A percentile compares a stretch with the other conserved stretches of the same genome.
These are phyloP conservation scores for Neurospora africana DNA, from an alignment of 495 filamentous ascomycete species.

Conservation along the genomic window DNA sequence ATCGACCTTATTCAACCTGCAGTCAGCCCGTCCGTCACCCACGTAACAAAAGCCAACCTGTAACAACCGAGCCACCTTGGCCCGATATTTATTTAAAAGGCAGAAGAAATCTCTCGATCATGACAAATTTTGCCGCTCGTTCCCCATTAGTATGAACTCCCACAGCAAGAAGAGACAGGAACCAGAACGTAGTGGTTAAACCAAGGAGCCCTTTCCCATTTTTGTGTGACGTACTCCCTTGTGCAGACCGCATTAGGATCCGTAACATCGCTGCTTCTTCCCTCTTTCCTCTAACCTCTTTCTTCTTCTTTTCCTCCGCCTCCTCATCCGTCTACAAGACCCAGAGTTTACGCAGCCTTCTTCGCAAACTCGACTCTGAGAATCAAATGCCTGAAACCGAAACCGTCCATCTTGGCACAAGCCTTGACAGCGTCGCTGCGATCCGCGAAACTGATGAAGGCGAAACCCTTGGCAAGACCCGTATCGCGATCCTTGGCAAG, in stretches of 20 bases:
- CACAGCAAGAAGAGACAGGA: background rate
- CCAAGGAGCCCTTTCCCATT: background rate
- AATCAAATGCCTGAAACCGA: slow-evolving; percentile 84
- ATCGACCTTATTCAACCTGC: background rate
- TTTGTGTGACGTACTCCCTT: background rate
- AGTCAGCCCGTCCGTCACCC: background rate
- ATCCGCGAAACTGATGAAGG: slow-evolving; percentile 93
- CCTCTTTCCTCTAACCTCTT: background rate
- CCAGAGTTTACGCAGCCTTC: slow-evolving; percentile 41
- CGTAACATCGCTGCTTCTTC: background rate
- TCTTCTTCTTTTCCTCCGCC: background rate
- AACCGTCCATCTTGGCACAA: slow-evolving; percentile 96
- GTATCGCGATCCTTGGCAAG: slow-evolving; percentile 95
- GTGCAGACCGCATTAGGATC: background rate
- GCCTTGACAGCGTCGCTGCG: slow-evolving; percentile 79
- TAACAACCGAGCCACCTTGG: background rate
- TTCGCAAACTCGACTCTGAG: slow-evolving; percentile 87
- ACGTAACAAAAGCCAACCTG: background rate
- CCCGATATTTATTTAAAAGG: background rate
- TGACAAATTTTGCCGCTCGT: background rate
- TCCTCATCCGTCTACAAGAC: background rate
- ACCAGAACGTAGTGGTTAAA: background rate
- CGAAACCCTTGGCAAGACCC: slow-evolving; percentile 89
- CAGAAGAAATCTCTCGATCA: background rate
- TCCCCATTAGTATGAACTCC: background rate